These are phyloP conservation scores for Picea engelmannii DNA, from an alignment of 83 land plant species.

Conservation along the genomic window DNA sequence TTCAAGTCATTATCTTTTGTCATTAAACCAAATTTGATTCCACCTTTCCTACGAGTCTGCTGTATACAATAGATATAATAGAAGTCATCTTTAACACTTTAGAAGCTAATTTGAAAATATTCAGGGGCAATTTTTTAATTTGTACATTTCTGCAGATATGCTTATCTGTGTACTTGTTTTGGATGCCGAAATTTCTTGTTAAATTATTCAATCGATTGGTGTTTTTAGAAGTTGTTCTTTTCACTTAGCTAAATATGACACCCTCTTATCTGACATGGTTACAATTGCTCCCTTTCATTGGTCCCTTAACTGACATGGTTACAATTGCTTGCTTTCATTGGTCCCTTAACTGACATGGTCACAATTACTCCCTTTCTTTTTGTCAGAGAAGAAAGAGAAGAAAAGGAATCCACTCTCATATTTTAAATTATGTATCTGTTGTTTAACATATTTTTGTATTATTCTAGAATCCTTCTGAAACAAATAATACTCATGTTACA, in stretches of 20 bases:
- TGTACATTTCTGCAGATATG: constrained; percentile 1
- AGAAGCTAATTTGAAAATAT: background rate
- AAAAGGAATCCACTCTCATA: background rate
- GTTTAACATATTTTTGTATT: background rate
- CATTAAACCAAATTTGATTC: background rate
- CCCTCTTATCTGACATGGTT: background rate
- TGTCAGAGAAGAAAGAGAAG: background rate
- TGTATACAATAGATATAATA: background rate
- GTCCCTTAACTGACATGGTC: background rate
- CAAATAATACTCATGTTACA: background rate
- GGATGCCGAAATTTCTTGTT: background rate
- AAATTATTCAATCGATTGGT: background rate
- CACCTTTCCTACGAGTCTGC: background rate
- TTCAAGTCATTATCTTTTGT: constrained; percentile 10
- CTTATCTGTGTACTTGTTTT: background rate
- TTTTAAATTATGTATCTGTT: background rate
- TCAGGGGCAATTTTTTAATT: constrained; percentile 3
- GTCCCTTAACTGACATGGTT: background rate
- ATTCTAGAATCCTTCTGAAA: background rate
- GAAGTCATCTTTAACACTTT: background rate
- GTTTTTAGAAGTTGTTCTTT: background rate
- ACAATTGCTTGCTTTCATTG: background rate
- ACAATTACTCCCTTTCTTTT: background rate
- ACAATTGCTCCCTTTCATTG: background rate
- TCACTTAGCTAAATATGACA: background rate